These are phyloP conservation scores for Debaryomyces maramus DNA, from an alignment of 805 yeast species.

Conservation along the genomic window DNA sequence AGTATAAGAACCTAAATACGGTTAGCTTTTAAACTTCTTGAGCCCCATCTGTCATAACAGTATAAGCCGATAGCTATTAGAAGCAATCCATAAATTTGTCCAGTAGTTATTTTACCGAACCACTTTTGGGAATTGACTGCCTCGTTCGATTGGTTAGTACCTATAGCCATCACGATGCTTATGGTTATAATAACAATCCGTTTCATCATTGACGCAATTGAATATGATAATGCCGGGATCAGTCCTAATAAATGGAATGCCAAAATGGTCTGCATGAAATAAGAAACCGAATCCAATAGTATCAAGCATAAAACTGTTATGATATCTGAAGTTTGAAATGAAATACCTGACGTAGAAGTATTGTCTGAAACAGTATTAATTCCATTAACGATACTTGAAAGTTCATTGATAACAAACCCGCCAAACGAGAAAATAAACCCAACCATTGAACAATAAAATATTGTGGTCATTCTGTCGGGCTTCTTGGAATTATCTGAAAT, in stretches of 20 bases:
- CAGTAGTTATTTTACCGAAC: slow-evolving; percentile 39
- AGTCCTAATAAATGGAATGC: slow-evolving; percentile 81
- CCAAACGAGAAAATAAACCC: slow-evolving; percentile 75
- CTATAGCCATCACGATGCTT: slow-evolving; percentile 58
- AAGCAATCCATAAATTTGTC: slow-evolving; percentile 50
- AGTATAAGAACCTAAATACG: background rate
- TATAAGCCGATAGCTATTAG: slow-evolving; percentile 58
- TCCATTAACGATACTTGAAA: slow-evolving; percentile 18
- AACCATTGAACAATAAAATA: slow-evolving; percentile 72
- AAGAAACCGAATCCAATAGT: slow-evolving; percentile 68
- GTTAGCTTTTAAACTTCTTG: slow-evolving; percentile 20
- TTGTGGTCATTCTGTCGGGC: slow-evolving; percentile 79
- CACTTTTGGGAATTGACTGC: slow-evolving; percentile 18
- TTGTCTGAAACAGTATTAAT: slow-evolving; percentile 8
- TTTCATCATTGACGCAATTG: slow-evolving; percentile 85
- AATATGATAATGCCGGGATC: slow-evolving; percentile 80
- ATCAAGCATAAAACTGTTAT: slow-evolving; percentile 50
- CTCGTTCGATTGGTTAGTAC: slow-evolving; percentile 45
- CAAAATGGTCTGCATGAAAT: slow-evolving; percentile 75
- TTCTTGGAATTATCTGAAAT: slow-evolving; percentile 30
- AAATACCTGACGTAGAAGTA: slow-evolving; percentile 2
- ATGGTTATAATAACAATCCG: slow-evolving; percentile 80
- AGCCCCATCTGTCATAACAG: slow-evolving; percentile 66
- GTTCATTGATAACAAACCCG: slow-evolving; percentile 69
- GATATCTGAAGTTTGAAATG: slow-evolving; percentile 19